These are phyloP conservation scores for Entomortierella beljakovae DNA, from an alignment of 192 early-diverging fungal genomes.

Conservation along the genomic window DNA sequence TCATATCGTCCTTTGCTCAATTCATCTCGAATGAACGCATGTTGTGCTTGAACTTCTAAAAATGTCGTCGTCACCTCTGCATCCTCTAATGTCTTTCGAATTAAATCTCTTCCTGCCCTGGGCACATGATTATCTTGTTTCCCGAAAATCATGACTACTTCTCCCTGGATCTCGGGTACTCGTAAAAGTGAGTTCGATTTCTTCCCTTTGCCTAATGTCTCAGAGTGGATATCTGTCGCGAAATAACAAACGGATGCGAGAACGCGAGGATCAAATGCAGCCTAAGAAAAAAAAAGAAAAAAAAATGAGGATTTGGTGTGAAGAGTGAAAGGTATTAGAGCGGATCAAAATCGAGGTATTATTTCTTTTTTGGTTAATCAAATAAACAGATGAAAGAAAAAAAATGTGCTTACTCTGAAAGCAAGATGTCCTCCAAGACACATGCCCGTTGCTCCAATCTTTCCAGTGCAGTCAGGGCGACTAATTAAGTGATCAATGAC, in stretches of 20 bases:
- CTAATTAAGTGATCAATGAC: constrained; percentile 60
- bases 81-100: constrained; percentile 65
- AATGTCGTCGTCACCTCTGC: constrained; percentile 63
- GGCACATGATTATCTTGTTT: constrained; percentile 76
- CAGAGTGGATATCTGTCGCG: constrained; percentile 74
- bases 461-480: constrained; percentile 68
- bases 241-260: constrained; percentile 68
- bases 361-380: neutral
- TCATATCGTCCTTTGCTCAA: constrained; percentile 73
- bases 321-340: too few relatives aligned
- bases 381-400: neutral
- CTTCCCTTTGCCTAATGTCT: constrained; percentile 62
- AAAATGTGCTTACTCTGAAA: constrained; percentile 55
- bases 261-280: constrained; percentile 69
- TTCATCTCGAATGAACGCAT: constrained; percentile 77
- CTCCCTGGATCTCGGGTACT: constrained; percentile 64
- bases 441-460: constrained; percentile 70
- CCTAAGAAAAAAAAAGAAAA: constrained; percentile 18
- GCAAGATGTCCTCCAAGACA: constrained; percentile 71
- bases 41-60: constrained; percentile 71
- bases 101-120: constrained; percentile 63
- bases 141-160: constrained; percentile 73
- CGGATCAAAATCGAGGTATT: too few relatives aligned
- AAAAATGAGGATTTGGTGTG: neutral
- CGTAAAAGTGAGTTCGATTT: constrained; percentile 60